Conservation (phyloP, 1,139 yeast genomes). For the Hanseniaspora gamundiae region DNA sequence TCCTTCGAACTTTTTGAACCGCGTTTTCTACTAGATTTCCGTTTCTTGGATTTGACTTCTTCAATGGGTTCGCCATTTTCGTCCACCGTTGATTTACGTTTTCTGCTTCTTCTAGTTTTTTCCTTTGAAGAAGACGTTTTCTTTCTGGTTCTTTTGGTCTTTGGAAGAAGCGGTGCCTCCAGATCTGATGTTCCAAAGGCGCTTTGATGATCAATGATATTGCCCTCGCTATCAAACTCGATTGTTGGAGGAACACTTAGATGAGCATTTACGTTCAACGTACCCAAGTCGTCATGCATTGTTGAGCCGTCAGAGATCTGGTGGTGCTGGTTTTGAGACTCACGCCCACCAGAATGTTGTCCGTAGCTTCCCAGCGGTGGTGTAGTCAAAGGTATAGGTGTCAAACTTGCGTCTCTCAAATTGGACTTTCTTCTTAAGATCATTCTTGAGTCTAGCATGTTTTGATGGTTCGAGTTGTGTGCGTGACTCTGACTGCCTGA, state of each 20-base stretch:
- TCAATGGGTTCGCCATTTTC: not conserved
- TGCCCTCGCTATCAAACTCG: not conserved
- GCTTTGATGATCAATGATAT: not conserved
- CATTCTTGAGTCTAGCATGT: not conserved
- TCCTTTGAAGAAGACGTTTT: conserved; percentile 5
- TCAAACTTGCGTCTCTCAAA: conserved; percentile 6
- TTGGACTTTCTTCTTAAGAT: not conserved
- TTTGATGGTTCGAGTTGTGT: not conserved
- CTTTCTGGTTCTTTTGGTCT: conserved; percentile 5
- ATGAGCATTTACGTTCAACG: not conserved
- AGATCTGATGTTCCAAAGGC: too few relatives aligned
- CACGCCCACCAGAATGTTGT: not conserved
- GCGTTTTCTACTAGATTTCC: not conserved
- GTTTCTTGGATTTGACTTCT: not conserved
- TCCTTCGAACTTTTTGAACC: not conserved
- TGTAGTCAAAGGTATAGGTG: conserved; percentile 6
- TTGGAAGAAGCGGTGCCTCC: not conserved
- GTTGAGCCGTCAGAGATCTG: conserved; percentile 3
- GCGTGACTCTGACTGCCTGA: conserved; percentile 1
- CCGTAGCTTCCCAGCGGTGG: conserved; percentile 7
- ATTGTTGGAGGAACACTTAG: not conserved
- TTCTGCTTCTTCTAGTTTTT: conserved; percentile 4
- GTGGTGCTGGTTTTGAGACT: not conserved
- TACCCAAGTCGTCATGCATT: not conserved
- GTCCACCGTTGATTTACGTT: not conserved